phyloP scores from a whole-genome alignment of 2,329 filamentous ascomycete species.

The Biscogniauxia sp. region DNA sequence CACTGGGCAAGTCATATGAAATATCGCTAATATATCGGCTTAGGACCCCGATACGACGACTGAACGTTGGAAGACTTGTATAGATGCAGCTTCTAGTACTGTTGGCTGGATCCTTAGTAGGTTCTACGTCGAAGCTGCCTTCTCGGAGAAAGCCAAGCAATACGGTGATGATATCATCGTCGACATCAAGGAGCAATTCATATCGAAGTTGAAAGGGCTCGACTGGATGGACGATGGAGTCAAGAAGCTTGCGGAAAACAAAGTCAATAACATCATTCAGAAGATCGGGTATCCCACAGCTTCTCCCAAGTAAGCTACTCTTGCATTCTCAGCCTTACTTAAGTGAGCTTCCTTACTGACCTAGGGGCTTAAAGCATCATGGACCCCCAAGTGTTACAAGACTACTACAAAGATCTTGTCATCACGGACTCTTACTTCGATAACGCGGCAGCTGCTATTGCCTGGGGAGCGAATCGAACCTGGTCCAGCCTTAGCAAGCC shows the following conservation, averaged over 20 bases:
- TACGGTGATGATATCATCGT: conserved; percentile 68
- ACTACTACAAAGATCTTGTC: conserved; percentile 52
- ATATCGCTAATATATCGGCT: conserved; percentile 2
- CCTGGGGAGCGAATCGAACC: conserved; percentile 43
- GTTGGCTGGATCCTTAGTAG: conserved; percentile 68
- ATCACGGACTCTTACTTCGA: conserved; percentile 54
- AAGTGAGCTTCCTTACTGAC: background rate
- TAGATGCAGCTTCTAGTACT: conserved; percentile 54
- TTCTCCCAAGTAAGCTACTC: conserved; percentile 45
- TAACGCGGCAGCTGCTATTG: conserved; percentile 49
- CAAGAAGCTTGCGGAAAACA: conserved; percentile 55
- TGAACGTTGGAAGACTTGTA: conserved; percentile 67
- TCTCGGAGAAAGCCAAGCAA: conserved; percentile 63
- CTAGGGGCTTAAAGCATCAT: conserved; percentile 38
- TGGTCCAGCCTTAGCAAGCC: conserved; percentile 60
- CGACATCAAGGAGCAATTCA: conserved; percentile 67
- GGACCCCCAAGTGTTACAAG: conserved; percentile 49
- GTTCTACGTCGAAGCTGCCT: conserved; percentile 68
- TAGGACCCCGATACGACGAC: conserved; percentile 58
- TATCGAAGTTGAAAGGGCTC: conserved; percentile 41
- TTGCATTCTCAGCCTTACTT: background rate
- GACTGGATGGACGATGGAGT: conserved; percentile 61
- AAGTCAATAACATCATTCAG: conserved; percentile 62
- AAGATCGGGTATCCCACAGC: conserved; percentile 64
- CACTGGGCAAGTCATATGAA: background rate